Conservation (phyloP, 169 alveolate species). For the Eimeria nieschulzi region DNA sequence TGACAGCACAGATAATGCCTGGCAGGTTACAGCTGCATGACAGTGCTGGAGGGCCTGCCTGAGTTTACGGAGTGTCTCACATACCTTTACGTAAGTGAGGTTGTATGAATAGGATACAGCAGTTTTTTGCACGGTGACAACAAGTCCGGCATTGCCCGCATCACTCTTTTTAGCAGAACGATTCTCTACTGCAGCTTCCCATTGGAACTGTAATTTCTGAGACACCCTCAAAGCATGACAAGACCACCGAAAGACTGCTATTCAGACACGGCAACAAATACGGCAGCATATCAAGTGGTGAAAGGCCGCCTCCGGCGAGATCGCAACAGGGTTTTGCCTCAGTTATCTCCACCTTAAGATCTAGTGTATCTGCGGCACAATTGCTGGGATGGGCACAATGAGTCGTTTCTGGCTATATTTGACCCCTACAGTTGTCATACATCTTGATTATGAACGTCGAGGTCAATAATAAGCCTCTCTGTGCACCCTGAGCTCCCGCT, state of each 20-base stretch:
- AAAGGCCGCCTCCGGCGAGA: no score
- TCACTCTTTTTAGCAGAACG: slow-evolving; percentile 58
- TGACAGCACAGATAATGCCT: background rate
- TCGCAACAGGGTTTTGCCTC: no score
- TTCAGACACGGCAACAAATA: no score
- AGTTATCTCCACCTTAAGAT: no score
- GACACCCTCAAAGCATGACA: background rate
- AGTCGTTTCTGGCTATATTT: no score
- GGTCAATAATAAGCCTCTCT: slow-evolving; percentile 43
- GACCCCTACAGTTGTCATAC: slow-evolving; percentile 2
- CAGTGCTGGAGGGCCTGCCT: background rate
- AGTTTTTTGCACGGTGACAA: slow-evolving; percentile 56
- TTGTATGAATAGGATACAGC: slow-evolving; percentile 64
- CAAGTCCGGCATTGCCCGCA: slow-evolving; percentile 68
- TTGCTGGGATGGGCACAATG: no score
- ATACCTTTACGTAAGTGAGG: slow-evolving; percentile 48
- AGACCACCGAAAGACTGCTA: background rate
- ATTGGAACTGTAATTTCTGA: slow-evolving; percentile 66
- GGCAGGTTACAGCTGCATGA: background rate
- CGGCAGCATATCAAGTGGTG: no score
- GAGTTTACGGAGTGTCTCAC: background rate
- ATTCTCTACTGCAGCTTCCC: slow-evolving; percentile 58
- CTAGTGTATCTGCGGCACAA: no score
- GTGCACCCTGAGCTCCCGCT: slow-evolving; percentile 32
- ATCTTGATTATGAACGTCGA: slow-evolving; percentile 47